Evolutionary conservation across 306 rosid genomes (phyloP).

Genomic region (Lathyrus aphaca): DNA sequence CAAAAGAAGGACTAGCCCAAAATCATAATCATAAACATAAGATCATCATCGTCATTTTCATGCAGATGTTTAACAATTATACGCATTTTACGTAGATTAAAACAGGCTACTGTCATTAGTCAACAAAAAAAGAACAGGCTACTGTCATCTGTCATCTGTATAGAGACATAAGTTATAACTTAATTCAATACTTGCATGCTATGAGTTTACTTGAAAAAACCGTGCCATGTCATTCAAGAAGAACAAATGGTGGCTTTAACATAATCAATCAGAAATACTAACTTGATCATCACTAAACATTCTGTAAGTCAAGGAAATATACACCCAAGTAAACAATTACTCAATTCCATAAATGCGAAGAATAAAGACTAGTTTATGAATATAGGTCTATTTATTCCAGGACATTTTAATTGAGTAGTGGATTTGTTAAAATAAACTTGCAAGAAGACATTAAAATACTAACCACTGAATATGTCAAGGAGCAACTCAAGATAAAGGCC

Average conservation of each 20-base stretch:
- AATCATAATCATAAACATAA: neutral
- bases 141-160: neutral
- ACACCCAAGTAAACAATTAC: conserved; percentile 3
- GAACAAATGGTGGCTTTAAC: conserved; percentile 5
- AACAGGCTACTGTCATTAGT: neutral
- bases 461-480: conserved; percentile 16
- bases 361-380: neutral
- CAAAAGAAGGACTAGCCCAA: neutral
- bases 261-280: neutral
- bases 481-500: conserved; percentile 4
- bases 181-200: neutral
- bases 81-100: neutral
- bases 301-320: conserved; percentile 1
- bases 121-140: too few relatives aligned
- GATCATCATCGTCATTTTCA: neutral
- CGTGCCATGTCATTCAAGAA: neutral
- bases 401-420: neutral
- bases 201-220: neutral
- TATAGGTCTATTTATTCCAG: conserved; percentile 1
- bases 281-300: neutral
- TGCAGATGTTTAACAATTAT: neutral
- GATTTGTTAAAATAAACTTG: conserved; percentile 18
- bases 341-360: neutral
- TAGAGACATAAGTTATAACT: neutral
- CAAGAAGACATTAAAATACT: conserved; percentile 16